Percentiles rank a stretch among this genome's conserved stretches.
phyloP scores from a whole-genome alignment of 495 filamentous ascomycete species.

The Xylaria flabelliformis region DNA sequence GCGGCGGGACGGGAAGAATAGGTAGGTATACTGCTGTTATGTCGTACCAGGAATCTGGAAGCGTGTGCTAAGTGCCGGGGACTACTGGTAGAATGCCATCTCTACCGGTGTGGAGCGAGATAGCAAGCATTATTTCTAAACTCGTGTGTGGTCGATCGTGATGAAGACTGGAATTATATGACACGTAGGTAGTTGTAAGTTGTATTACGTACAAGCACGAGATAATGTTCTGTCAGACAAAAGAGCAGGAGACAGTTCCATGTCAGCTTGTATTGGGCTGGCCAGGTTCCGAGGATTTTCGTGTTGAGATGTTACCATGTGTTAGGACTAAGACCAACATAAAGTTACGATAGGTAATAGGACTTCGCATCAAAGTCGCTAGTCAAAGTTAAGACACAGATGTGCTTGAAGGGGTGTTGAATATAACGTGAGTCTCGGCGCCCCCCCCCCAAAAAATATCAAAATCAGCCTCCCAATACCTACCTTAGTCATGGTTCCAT shows the following conservation, averaged over 20 bases:
- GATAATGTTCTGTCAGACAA: not conserved
- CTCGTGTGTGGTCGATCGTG: not conserved
- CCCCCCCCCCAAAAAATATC: too few species aligned
- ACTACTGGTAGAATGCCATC: not conserved
- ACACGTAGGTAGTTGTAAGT: constrained; percentile 8
- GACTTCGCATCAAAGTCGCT: too few species aligned
- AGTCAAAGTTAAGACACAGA: not conserved
- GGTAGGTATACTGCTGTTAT: not conserved
- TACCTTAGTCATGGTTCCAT: too few species aligned
- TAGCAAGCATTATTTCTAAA: not conserved
- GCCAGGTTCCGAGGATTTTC: constrained; percentile 10
- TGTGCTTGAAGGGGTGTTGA: too few species aligned
- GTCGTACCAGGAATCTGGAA: constrained; percentile 2
- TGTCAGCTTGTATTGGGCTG: constrained; percentile 7
- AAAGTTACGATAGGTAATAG: not conserved
- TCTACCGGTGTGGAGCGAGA: not conserved
- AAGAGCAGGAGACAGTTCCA: not conserved
- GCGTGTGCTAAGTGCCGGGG: not conserved
- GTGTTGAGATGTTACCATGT: constrained; percentile 13
- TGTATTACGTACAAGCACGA: not conserved
- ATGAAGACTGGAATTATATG: not conserved
- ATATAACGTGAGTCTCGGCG: constrained; percentile 6
- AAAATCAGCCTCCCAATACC: not conserved
- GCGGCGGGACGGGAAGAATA: not conserved
- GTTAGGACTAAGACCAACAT: not conserved